phyloP scores from a whole-genome alignment of 2,329 filamentous ascomycete species.

The Penicillium sp. region DNA sequence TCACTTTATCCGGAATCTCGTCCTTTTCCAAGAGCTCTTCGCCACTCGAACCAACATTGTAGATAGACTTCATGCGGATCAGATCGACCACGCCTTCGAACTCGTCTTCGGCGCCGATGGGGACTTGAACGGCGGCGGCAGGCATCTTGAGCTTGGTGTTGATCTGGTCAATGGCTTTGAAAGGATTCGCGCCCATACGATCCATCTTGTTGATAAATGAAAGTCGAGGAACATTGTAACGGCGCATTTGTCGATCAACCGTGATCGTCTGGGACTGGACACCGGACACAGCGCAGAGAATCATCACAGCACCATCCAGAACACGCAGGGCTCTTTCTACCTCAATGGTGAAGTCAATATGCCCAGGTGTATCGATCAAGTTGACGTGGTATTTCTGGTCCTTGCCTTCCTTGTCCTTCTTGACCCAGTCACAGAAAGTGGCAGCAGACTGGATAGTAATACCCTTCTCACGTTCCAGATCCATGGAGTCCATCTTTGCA shows the following conservation, averaged over 20 bases:
- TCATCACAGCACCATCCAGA: constrained; percentile 95
- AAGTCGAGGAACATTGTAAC: constrained; percentile 92
- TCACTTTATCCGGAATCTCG: constrained; percentile 74
- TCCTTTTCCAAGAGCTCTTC: constrained; percentile 70
- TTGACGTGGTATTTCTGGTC: constrained; percentile 96
- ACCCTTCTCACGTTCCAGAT: constrained; percentile 93
- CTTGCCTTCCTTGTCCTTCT: constrained; percentile 67
- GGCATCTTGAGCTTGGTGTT: constrained; percentile 91
- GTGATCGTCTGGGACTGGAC: constrained; percentile 98
- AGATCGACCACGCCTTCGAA: constrained; percentile 91
- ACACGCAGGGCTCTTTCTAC: constrained; percentile 93
- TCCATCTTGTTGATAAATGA: constrained; percentile 99
- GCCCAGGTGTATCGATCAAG: constrained; percentile 94
- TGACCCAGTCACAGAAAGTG: constrained; percentile 95
- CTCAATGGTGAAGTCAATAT: constrained; percentile 99
- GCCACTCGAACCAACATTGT: constrained; percentile 80
- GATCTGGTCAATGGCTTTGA: constrained; percentile 96
- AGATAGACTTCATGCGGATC: constrained; percentile 85
- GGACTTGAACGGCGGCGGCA: constrained; percentile 88
- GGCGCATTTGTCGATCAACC: constrained; percentile 96
- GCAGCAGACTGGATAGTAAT: constrained; percentile 98
- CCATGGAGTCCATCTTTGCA: constrained; percentile 99
- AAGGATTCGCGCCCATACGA: constrained; percentile 95
- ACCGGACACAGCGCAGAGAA: constrained; percentile 92
- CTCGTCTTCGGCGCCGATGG: constrained; percentile 85